These are phyloP conservation scores for Candida easanensis DNA, from an alignment of 805 yeast species.

Conservation along the genomic window DNA sequence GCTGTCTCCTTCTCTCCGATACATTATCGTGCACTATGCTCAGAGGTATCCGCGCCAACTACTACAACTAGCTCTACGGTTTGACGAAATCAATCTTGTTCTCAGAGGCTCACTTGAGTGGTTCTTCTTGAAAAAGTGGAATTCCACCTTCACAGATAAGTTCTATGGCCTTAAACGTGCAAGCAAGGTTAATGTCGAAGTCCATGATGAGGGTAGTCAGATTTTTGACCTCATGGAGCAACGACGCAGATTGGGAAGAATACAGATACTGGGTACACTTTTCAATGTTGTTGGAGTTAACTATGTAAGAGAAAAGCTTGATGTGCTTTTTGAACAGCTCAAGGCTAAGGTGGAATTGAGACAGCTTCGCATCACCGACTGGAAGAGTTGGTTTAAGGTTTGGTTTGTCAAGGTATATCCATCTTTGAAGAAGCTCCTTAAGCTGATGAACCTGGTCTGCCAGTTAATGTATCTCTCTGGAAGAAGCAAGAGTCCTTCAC, in stretches of 20 bases:
- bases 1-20: conserved; percentile 79
- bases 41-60: conserved; percentile 70
- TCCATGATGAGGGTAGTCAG: conserved; percentile 29
- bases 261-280: conserved; percentile 55
- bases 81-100: conserved; percentile 71
- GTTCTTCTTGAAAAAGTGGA: conserved; percentile 68
- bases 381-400: conserved; percentile 27
- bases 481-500: conserved; percentile 55
- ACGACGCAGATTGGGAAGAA: conserved; percentile 47
- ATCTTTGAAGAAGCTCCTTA: conserved; percentile 41
- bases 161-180: conserved; percentile 83
- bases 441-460: conserved; percentile 50
- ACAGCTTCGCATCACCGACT: conserved; percentile 31
- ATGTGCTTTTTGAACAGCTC: conserved; percentile 58
- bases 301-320: conserved; percentile 67
- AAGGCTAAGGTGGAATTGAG: conserved; percentile 57
- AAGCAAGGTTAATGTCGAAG: conserved; percentile 29
- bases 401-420: conserved; percentile 65
- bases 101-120: conserved; percentile 67
- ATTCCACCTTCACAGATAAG: conserved; percentile 84
- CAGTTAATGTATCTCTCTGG: conserved; percentile 70
- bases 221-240: conserved; percentile 41
- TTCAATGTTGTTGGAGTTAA: conserved; percentile 63
- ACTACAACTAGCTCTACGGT: conserved; percentile 57
- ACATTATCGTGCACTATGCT: conserved; percentile 77